Evolutionary conservation across 2,329 filamentous ascomycete species (phyloP).

Genomic region (Aspergillus clavatus): DNA sequence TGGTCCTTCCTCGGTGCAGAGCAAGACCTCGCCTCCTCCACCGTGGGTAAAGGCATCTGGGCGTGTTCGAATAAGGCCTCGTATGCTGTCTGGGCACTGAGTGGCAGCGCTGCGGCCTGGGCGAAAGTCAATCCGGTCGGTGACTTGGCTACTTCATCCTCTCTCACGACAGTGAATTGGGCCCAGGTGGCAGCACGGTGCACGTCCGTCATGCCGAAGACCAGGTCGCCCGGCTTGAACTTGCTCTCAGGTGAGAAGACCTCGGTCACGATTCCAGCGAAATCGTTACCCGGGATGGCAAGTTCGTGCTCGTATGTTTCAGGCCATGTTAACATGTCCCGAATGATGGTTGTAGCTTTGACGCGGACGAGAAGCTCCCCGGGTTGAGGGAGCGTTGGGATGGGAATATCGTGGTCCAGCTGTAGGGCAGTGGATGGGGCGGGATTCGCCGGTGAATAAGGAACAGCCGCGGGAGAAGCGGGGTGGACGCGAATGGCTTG

Average conservation of each 20-base stretch:
- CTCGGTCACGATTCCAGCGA: constrained; percentile 17
- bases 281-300: constrained; percentile 19
- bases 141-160: constrained; percentile 22
- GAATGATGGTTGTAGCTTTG: constrained; percentile 12
- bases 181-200: constrained; percentile 23
- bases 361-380: constrained; percentile 9
- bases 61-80: constrained; percentile 30
- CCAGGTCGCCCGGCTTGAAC: constrained; percentile 25
- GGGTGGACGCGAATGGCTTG: constrained; percentile 9
- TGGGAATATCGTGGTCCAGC: constrained; percentile 7
- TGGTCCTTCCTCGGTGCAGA: background rate
- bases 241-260: constrained; percentile 2
- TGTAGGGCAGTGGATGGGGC: constrained; percentile 9
- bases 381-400: constrained; percentile 1
- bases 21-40: background rate
- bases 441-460: constrained; percentile 9
- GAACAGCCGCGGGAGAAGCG: background rate
- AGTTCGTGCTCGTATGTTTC: constrained; percentile 24
- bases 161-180: constrained; percentile 21
- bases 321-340: constrained; percentile 18
- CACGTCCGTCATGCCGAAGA: constrained; percentile 25
- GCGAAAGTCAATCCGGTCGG: constrained; percentile 18
- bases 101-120: constrained; percentile 23
- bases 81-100: constrained; percentile 29
- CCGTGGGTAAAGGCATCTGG: background rate